These are phyloP conservation scores for Phytophthora fragariae DNA, from an alignment of 352 stramenopile species.

Conservation along the genomic window DNA sequence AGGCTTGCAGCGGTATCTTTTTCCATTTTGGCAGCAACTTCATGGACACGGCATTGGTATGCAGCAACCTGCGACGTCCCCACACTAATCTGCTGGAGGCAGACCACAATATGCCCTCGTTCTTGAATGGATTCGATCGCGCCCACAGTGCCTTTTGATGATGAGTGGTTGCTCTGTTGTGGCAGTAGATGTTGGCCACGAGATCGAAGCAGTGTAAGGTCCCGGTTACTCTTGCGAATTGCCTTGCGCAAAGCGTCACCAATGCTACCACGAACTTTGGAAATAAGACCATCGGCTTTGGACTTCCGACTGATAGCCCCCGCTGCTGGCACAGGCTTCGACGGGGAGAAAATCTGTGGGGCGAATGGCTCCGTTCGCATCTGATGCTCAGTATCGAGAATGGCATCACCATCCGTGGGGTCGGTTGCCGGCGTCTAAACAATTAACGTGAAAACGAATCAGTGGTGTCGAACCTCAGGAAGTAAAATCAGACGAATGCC, in stretches of 20 bases:
- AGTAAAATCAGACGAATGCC: background rate
- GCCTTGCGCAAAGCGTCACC: conserved; percentile 66
- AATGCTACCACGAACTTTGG: conserved; percentile 66
- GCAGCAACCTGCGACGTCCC: conserved; percentile 28
- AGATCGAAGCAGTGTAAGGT: conserved; percentile 68
- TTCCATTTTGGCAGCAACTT: conserved; percentile 27
- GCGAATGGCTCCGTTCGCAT: conserved; percentile 65
- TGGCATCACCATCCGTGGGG: conserved; percentile 47
- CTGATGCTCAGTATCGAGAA: conserved; percentile 66
- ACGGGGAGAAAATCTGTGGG: conserved; percentile 64
- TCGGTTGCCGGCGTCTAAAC: conserved; percentile 13
- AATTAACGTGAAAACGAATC: background rate
- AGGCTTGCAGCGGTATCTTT: conserved; percentile 23
- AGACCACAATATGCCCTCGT: conserved; percentile 49
- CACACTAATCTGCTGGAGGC: conserved; percentile 16
- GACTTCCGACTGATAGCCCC: conserved; percentile 17
- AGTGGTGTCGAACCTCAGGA: background rate
- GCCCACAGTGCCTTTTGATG: background rate
- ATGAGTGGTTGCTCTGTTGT: conserved; percentile 28
- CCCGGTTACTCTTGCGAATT: conserved; percentile 56
- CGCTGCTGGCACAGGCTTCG: conserved; percentile 35
- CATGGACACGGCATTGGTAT: conserved; percentile 50
- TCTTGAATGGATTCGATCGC: conserved; percentile 56
- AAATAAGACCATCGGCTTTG: conserved; percentile 34
- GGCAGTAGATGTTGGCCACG: conserved; percentile 60